Evolutionary conservation across 768 basidiomycete genomes (phyloP), one percentile per base, ranked within the genome.

Genomic region (Leccinum boreale): DNA sequence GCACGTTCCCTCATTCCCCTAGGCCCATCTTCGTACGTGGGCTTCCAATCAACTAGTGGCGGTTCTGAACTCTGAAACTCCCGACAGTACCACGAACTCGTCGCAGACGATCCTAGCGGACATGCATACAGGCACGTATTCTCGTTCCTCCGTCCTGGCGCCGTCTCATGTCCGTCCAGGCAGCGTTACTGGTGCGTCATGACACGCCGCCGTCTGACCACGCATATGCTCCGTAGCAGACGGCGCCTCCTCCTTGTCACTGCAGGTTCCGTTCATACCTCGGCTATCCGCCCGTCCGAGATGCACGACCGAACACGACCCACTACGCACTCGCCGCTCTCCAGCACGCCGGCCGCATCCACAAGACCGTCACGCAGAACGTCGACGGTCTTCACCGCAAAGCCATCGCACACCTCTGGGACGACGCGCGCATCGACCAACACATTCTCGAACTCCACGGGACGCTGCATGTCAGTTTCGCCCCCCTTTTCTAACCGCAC

Each of bases 331-430:
- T 98, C 26, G 89, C 91, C 5, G 92, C 94, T 3, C 77, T 97
- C 49, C 88, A 92, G 65, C 78, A 91, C 62, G 73, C 87, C 9
- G 81, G 80, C 3, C 72, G 85, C 53, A 77, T 90, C 19, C 72
- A 79, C 21, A 74, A 76, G 26, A 70, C 94, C 31, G 85, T 98
- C 60, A 98, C 96, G 0, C 89, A 88, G 72, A 91, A 91, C 63
- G 95, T 98, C n/a, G 96, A 98, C 66, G 94, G 94, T 2, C 82
- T 98, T 6, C 95, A 98, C 67, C 86, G 86, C 52, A 92, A 91
- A 73, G 90, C 92, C 8, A 73, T 90, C 19, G 56, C 72, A 35
- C 73, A 74, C 67, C 78, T 81, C 58, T 75, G 71, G 74, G 73
- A 67, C 59, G 73, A 69, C 53, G 67, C 66, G n/a, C 67, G 63